Evolutionary conservation across 2,329 filamentous ascomycete species (phyloP).

Genomic region (Monosporascus sp.): DNA sequence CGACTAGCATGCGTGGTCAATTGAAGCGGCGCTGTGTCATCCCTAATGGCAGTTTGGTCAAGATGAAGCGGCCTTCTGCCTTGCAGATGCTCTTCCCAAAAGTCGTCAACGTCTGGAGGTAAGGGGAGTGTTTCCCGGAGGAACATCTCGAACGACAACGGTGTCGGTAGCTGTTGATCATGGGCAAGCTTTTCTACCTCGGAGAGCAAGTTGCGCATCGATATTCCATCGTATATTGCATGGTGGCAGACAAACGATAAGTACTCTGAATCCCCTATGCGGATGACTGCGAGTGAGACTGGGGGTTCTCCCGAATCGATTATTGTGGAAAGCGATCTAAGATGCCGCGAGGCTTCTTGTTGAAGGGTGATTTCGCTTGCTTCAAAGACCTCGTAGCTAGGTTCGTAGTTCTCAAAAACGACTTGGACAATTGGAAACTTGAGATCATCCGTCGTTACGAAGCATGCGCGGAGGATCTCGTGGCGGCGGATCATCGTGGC

Average conservation of each 20-base stretch:
- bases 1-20: conserved; percentile 8
- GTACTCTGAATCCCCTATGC: conserved; percentile 24
- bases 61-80: conserved; percentile 35
- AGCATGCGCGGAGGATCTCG: conserved; percentile 72
- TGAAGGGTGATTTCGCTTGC: conserved; percentile 8
- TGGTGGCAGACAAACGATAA: conserved; percentile 62
- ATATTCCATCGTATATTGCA: conserved; percentile 79
- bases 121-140: conserved; percentile 51
- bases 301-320: conserved; percentile 42
- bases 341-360: conserved; percentile 28
- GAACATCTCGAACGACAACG: conserved; percentile 58
- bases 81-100: conserved; percentile 58
- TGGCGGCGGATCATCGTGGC: conserved; percentile 57
- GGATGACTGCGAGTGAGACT: conserved; percentile 39
- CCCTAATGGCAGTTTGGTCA: neutral
- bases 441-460: conserved; percentile 57
- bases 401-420: conserved; percentile 45
- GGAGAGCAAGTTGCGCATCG: conserved; percentile 61
- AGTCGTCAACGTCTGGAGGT: conserved; percentile 46
- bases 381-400: conserved; percentile 35
- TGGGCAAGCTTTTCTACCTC: conserved; percentile 61
- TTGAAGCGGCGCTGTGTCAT: conserved; percentile 3
- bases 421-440: conserved; percentile 67
- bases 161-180: conserved; percentile 37
- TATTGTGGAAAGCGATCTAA: conserved; percentile 29